A percentile compares a stretch with the other conserved stretches of the same genome.
Conservation (phyloP, 768 basidiomycete genomes). For the Leccinum variicolor region DNA sequence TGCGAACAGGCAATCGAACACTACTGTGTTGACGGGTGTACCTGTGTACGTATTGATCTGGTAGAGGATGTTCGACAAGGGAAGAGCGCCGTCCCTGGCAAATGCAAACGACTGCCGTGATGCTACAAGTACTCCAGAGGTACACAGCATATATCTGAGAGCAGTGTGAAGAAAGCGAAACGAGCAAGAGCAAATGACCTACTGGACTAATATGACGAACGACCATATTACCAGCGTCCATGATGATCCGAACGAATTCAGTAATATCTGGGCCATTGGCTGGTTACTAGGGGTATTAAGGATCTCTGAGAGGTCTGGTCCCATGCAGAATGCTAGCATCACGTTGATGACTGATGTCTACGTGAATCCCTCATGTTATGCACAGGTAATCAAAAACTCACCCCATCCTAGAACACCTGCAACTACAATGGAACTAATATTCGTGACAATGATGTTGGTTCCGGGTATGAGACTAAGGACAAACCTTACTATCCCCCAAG, state of each 20-base stretch:
- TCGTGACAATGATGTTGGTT: background rate
- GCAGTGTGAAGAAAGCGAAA: background rate
- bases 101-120: conserved; percentile 56
- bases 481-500: conserved; percentile 49
- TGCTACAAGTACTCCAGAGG: conserved; percentile 39
- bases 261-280: conserved; percentile 38
- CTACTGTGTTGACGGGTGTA: conserved; percentile 59
- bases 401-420: conserved; percentile 46
- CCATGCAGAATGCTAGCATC: conserved; percentile 56
- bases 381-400: conserved; percentile 12
- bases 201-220: conserved; percentile 48
- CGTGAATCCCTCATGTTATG: background rate
- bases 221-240: conserved; percentile 30
- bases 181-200: conserved; percentile 2
- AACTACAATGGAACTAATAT: conserved; percentile 37
- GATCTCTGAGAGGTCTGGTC: conserved; percentile 40
- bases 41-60: conserved; percentile 46
- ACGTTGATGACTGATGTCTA: conserved; percentile 42
- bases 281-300: conserved; percentile 31
- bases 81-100: conserved; percentile 56
- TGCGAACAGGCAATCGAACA: conserved; percentile 42
- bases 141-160: conserved; percentile 43
- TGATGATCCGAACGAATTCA: conserved; percentile 38
- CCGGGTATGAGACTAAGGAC: background rate
- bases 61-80: conserved; percentile 50